Evolutionary conservation across 805 yeast species (phyloP), one percentile per base, ranked within the genome.

Genomic region (Saccharomyces mikatae): DNA sequence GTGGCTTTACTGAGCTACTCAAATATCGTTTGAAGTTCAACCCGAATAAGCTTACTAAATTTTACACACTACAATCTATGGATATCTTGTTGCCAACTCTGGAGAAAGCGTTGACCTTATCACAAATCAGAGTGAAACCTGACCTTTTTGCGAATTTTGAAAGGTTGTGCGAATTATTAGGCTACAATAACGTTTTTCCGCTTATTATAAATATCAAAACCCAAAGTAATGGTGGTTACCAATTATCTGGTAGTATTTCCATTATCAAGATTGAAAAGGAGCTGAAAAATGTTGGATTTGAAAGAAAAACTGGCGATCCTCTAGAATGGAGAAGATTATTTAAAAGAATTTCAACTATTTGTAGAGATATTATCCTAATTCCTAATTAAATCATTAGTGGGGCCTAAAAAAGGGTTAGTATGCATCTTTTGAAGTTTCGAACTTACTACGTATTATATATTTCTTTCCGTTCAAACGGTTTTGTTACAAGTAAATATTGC

Each of bases 281-380:
- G 10, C 70, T 77, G 52, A 76, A 79, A 54, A 78, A 76, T 51
- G 74, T 85, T 0, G 80, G 78, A 52, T 83, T 85, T 60, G 67
- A 77, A 41, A 81, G 80, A 59, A 71, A 76, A 2, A 75, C 76
- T 36, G 88, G 87, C 0, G 89, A 85, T 68, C 89, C 90, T 0
- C 64, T 85, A 46, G 90, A 85, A 65, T 85, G 90, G 90, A 75
- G 90, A 67, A 69, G 82, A 14, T 70, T 85, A 21, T 85, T 86
- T 69, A 82, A 82, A 62, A 74, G 75, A 49, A 74, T 82, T 30
- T 78, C 84, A 0, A 66, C 80, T 10, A 63, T 77, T n/a, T 82
- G 86, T 59, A 77, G 84, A 62, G 83, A 80, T 44, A 76, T 80
- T 3, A 81, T 82, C 11, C 77, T 75, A 53, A 68, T 77, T 13